Evolutionary conservation across 2,329 filamentous ascomycete genomes (phyloP).

Genomic region (Aspergillus sp.): DNA sequence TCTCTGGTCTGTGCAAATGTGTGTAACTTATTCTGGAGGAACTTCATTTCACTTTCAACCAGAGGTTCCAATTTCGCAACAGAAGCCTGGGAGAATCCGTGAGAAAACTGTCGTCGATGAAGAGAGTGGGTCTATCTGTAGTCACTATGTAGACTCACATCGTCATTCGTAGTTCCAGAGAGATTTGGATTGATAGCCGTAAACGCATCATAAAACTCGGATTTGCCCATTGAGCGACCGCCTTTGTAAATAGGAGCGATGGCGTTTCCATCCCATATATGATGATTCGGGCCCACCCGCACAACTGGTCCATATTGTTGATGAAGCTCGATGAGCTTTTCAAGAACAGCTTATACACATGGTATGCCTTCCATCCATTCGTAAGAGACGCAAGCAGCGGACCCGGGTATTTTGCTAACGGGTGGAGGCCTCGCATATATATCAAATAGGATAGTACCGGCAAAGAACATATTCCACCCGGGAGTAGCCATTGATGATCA

Average conservation of each 20-base stretch:
- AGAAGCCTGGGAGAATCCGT: slow-evolving; percentile 6
- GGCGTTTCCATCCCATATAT: slow-evolving; percentile 9
- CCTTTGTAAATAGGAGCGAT: slow-evolving; percentile 9
- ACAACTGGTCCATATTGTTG: background rate
- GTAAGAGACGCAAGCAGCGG: slow-evolving; percentile 4
- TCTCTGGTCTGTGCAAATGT: slow-evolving; percentile 1
- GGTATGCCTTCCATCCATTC: slow-evolving; percentile 3
- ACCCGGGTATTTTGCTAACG: background rate
- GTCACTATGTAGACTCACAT: background rate
- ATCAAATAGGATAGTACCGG: background rate
- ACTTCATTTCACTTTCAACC: slow-evolving; percentile 3
- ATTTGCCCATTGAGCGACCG: slow-evolving; percentile 7
- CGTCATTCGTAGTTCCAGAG: slow-evolving; percentile 3
- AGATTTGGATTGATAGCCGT: slow-evolving; percentile 8
- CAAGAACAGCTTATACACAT: slow-evolving; percentile 3
- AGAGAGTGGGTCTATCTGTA: slow-evolving; percentile 3
- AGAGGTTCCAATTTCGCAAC: slow-evolving; percentile 4
- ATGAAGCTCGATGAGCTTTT: slow-evolving; percentile 4
- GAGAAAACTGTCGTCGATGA: slow-evolving; percentile 4
- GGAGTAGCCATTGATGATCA: background rate
- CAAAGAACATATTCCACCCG: background rate
- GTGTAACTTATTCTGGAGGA: background rate
- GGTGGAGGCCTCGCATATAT: background rate
- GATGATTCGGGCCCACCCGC: slow-evolving; percentile 7
- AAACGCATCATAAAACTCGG: slow-evolving; percentile 8